Evolutionary conservation across 768 basidiomycete species (phyloP), one percentile per base, ranked within the genome.

Genomic region (Hygrophorus russula): DNA sequence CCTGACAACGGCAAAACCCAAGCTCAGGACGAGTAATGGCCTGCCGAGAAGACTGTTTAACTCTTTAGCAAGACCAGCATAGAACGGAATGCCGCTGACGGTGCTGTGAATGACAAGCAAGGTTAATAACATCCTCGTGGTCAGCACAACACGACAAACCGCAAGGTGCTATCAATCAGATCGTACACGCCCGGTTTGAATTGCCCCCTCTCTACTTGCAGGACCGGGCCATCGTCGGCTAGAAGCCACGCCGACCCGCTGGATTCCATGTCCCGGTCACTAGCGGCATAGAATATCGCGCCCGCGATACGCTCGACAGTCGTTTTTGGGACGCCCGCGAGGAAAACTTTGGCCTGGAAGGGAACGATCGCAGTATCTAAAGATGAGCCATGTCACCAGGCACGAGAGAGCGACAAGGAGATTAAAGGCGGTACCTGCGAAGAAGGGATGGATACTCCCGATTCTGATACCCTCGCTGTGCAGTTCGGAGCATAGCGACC

Each of bases 141-240:
- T 24, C 3, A 24, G 24, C 24, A 24, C 3, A 24, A 24, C 7
- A 24, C 24, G 7, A 24, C 24, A 7, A 3, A 24, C 24, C 24
- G 24, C 7, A 24, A 7, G 4, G 24, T 24, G 24, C 24, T 24
- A 43, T 73, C 68, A 14, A 78, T 63, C 63, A 76, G 65, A 42
- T 61, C 61, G 53, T 77, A 78, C 15, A 77, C 70, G 2, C 74
- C 74, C 36, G 62, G 48, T 46, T 65, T 68, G 53, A 78, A 65
- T 40, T 68, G 59, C 47, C 74, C 71, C 33, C 64, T 65, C 11
- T 65, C 63, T 4, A 74, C 57, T 44, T 63, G 56, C 48, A 73
- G 69, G 5, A 71, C 67, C 2, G 69, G 69, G 2, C 75, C 74
- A 47, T 72, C 63, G 48, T 76, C 73, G 2, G 63, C 60, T 20